Evolutionary conservation across 2,329 filamentous ascomycete genomes (phyloP).

Genomic region (Hymenoscyphus fructigenus): DNA sequence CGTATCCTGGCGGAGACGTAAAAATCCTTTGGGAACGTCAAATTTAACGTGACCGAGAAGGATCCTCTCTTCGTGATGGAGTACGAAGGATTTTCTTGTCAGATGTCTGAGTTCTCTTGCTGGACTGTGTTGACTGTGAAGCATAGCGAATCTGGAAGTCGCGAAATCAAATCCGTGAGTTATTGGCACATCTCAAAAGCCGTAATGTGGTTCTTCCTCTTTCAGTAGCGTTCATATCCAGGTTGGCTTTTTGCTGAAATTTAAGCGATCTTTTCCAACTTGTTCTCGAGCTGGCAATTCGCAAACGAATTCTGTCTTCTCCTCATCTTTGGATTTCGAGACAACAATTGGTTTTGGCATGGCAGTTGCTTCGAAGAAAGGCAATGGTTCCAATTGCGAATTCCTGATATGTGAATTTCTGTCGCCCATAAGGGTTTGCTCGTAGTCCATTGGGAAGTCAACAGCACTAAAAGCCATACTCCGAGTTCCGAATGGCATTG

Average conservation of each 20-base stretch:
- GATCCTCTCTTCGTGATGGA: not conserved
- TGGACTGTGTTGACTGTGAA: not conserved
- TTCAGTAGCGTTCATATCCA: conserved; percentile 7
- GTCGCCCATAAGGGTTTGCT: conserved; percentile 3
- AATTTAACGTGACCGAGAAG: not conserved
- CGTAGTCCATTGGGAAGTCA: conserved; percentile 6
- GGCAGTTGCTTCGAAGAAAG: conserved; percentile 3
- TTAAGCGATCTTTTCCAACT: conserved; percentile 3
- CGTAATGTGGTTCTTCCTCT: not conserved
- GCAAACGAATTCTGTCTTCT: not conserved
- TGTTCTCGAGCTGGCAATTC: conserved; percentile 12
- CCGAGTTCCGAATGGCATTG: not conserved
- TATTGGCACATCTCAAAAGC: not conserved
- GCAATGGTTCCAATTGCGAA: not conserved
- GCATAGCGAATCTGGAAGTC: not conserved
- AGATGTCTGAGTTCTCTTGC: not conserved
- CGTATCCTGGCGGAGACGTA: not conserved
- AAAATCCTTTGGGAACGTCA: not conserved
- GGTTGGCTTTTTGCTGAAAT: conserved; percentile 12
- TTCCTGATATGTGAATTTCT: not conserved
- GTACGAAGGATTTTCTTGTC: not conserved
- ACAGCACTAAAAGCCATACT: conserved; percentile 8
- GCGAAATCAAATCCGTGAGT: not conserved
- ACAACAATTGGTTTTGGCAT: conserved; percentile 11
- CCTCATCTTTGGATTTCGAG: not conserved